Evolutionary conservation across 257 asterid species (phyloP), one percentile per base, ranked within the genome.

Genomic region (Solanum neorickii): DNA sequence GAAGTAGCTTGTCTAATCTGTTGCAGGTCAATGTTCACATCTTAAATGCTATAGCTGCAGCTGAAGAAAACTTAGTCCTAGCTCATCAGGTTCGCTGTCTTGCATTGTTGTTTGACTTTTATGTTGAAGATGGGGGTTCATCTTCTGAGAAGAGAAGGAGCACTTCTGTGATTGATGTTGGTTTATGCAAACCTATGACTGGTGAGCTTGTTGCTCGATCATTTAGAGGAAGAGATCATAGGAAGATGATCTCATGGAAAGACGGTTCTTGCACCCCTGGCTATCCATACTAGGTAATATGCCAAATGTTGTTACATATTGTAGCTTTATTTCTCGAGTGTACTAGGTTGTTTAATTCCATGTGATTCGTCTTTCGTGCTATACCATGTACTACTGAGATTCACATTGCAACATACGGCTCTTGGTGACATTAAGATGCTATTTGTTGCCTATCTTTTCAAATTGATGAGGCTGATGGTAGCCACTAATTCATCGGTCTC

Each of bases 201-300:
- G 98, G 98, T 31, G 92, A 89, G 83, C 93, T 94, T 59, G 93
- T 91, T 73, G 89, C 92, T 78, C 94, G 98, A 83, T 93, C 98
- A 84, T 94, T 93, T 87, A 93, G 99, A 85, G 99, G 99, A 60
- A 92, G 98, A 91, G 98, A 95, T 89, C 94, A 93, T 21, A 93
- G 98, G 90, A 97, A 94, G 90, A 92, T 97, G 98, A 94, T 97
- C 84, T 97, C 98, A 3, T 97, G 99, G 98, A 95, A 97, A 87
- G 96, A 91, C 86, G 89, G 88, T 21, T 87, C 47, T 44, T 94
- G 96, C 89, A 90, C 94, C 47, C 90, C 97, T 39, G 98, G 99
- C 76, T 94, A 93, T 91, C 98, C 99, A 27, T 94, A 87, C 87
- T 96, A 91, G 93, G 87, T 82, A 80, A 82, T 49, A 49, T 82